Base-by-base conservation (phyloP, 1,139 yeast genomes). In the Geotrichum macrosporum region DNA sequence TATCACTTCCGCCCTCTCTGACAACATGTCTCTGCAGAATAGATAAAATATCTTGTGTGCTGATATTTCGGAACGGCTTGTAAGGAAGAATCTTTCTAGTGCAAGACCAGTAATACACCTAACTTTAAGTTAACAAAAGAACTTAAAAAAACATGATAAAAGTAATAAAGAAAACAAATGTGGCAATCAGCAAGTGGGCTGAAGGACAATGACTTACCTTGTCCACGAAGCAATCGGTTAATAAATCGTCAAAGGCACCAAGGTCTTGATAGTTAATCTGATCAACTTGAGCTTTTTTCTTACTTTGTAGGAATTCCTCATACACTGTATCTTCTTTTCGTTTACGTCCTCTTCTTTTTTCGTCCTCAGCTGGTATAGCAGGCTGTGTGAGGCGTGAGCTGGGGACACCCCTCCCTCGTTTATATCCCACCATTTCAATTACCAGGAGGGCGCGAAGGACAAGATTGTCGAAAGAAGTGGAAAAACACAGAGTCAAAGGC, bases 211-310 rank as follows among this genome's bases (percentile, higher is more conserved):
- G n/a, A 35, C 45, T 20, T 8, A 63, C 51, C 42, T 63, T 55
- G 50, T 70, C 73, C 13, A 70, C 53, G 12, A 70, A 55, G 38
- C 68, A 63, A 50, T 63, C 63, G 5, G 70, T 68, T 31, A 68
- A 55, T 48, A 66, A 62, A 53, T 70, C 73, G 56, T 70, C 74
- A 59, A 78, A 74, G 59, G 73, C 75, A 50, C 84, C 80, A 65
- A 76, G 73, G 67, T 77, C 65, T 66, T 63, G 57, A 67, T 64
- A 55, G 64, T 59, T 63, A 21, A 71, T 49, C 41, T 50, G 44
- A 35, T 50, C 45, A 15, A 40, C 46, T 8, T 36, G 47, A 3
- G 42, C 48, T 20, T 37, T 47, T 38, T 47, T 48, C 39, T 40
- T 47, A 21, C 42, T 35, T 27, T 42, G 40, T 30, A 49, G 45